Evolutionary conservation across 2,329 filamentous ascomycete genomes (phyloP).

Genomic region (Penicillium sp.): DNA sequence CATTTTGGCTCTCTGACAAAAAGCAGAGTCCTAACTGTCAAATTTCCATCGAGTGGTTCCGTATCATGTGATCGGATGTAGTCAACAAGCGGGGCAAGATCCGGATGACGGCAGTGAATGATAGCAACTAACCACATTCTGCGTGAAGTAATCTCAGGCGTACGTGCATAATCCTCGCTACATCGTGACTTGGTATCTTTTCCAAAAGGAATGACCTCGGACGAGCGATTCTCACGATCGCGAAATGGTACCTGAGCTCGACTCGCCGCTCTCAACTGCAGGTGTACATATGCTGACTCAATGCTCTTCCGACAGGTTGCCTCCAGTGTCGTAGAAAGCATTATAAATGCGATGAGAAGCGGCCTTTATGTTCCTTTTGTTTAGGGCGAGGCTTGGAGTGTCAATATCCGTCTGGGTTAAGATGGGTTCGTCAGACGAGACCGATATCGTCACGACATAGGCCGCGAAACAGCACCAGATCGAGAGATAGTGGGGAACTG

Average conservation of each 20-base stretch:
- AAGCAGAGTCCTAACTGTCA: neutral
- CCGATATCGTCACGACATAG: conserved; percentile 24
- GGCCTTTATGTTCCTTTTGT: conserved; percentile 27
- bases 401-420: conserved; percentile 28
- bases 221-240: conserved; percentile 28
- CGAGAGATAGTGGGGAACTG: conserved; percentile 3
- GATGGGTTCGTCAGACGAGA: conserved; percentile 28
- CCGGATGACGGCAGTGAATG: neutral
- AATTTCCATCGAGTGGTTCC: neutral
- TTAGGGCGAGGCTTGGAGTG: conserved; percentile 19
- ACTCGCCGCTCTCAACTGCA: neutral
- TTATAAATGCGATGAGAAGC: conserved; percentile 32
- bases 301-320: conserved; percentile 21
- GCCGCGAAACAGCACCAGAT: conserved; percentile 17
- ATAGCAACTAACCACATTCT: neutral
- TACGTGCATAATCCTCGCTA: neutral
- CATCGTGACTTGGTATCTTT: neutral
- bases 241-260: conserved; percentile 24
- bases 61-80: conserved; percentile 27
- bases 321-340: conserved; percentile 32
- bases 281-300: conserved; percentile 9
- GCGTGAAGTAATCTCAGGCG: neutral
- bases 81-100: conserved; percentile 24
- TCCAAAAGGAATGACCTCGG: conserved; percentile 22
- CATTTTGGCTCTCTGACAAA: neutral